Conservation (phyloP, 2,329 filamentous ascomycete species). For the Tolypocladium cylindrosporum region DNA sequence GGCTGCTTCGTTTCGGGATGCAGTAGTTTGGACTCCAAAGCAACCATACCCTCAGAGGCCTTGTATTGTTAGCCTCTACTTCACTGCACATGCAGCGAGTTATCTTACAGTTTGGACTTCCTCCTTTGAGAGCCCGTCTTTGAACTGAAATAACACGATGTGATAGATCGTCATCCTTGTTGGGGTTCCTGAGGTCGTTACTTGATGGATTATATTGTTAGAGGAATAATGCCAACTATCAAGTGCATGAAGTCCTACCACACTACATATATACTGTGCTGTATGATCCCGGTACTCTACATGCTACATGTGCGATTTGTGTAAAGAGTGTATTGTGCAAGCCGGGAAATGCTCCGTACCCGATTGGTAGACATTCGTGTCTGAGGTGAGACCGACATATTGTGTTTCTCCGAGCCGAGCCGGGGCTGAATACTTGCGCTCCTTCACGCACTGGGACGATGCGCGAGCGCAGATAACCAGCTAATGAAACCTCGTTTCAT, state of each 20-base stretch:
- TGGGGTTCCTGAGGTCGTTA: background rate
- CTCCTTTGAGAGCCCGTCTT: background rate
- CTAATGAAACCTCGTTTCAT: no score
- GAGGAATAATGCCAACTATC: no score
- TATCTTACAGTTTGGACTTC: background rate
- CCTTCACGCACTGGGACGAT: no score
- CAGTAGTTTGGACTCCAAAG: background rate
- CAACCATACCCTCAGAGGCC: background rate
- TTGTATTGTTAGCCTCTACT: background rate
- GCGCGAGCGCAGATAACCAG: no score
- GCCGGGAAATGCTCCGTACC: no score
- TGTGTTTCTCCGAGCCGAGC: background rate
- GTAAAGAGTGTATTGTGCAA: background rate
- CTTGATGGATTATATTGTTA: background rate
- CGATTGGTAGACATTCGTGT: background rate
- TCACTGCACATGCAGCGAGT: background rate
- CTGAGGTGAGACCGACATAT: background rate
- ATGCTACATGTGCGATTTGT: background rate
- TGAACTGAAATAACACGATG: background rate
- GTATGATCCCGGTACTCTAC: no score
- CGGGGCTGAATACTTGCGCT: background rate
- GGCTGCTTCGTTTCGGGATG: background rate
- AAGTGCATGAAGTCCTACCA: background rate
- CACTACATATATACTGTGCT: background rate
- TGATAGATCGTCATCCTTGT: background rate